Evolutionary conservation across 176 grass and related monocot genomes (phyloP), one percentile per base, ranked within the genome.

Genomic region (Tillandsia fasciculata): DNA sequence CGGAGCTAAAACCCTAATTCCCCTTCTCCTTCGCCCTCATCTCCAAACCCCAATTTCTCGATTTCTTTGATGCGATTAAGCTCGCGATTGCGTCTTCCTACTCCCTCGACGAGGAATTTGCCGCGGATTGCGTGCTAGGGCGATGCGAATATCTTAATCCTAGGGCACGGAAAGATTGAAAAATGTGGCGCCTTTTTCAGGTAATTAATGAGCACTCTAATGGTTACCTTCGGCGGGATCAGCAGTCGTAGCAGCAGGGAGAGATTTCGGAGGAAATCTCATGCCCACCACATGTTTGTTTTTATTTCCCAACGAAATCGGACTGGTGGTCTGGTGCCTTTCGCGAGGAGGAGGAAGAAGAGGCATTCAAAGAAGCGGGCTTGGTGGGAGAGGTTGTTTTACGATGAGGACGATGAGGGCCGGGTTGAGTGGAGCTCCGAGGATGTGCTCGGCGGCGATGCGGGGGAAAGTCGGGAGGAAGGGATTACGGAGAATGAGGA

Each of bases 381-480:
- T 1, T 92, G 93, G 93, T 97, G 93, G 93, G 64, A 74, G 53
- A 71, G 78, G 0, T 59, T 84, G 33, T 90, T 97, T 70, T 72
- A 83, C 2, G 86, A 92, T 15, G 78, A 78, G 65, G 86, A 78
- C 15, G 79, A 87, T 2, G 84, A 87, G 77, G 83, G 83, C 48
- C 67, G 83, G 66, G 71, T 86, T 48, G 78, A 77, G 8, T 80
- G 69, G 70, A 85, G 79, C 67, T 79, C 70, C 23, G 90, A 94
- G 33, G 80, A 78, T 18, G 42, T 76, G 74, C 66, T 87, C 0
- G 79, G 81, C n/a, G 81, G 82, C 23, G 80, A 69, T 52, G 27
- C 10, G 9, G 64, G 57, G 18, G 58, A 81, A 42, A 42, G 33
- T 42, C 33, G 1, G 48, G 72, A 83, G 52, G 79, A 75, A 9